phyloP scores from a whole-genome alignment of 192 early-diverging fungal genomes.

The Spinellus fusiger region DNA sequence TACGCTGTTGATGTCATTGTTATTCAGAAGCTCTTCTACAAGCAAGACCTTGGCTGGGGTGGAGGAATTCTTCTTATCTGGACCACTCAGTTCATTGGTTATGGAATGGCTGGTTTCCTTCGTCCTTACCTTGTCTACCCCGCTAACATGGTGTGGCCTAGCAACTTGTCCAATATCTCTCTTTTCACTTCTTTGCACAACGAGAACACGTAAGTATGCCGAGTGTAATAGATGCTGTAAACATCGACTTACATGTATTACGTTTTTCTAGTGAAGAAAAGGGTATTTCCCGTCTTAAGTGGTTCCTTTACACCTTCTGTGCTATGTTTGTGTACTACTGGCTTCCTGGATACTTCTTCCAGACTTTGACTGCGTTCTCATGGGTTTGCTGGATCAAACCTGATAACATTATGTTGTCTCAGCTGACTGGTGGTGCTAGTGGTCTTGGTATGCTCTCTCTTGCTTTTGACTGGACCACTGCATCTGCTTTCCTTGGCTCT shows the following conservation, averaged over 20 bases:
- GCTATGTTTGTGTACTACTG: conserved; percentile 51
- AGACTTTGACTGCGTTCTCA: conserved; percentile 41
- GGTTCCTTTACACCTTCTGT: conserved; percentile 51
- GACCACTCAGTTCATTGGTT: conserved; percentile 40
- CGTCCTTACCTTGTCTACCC: conserved; percentile 84
- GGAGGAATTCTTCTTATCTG: conserved; percentile 51
- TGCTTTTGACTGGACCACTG: conserved; percentile 56
- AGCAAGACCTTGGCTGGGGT: conserved; percentile 43
- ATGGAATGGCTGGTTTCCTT: conserved; percentile 60
- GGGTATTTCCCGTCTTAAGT: conserved; percentile 45
- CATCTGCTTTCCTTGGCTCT: conserved; percentile 34
- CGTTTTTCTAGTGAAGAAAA: conserved; percentile 8
- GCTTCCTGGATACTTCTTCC: conserved; percentile 52
- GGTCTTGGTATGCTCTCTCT: conserved; percentile 53
- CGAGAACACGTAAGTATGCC: not conserved
- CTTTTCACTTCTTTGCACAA: conserved; percentile 73
- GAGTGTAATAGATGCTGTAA: not conserved
- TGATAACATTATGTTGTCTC: conserved; percentile 34
- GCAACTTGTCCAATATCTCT: conserved; percentile 67
- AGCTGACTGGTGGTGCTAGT: conserved; percentile 37
- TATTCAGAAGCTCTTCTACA: conserved; percentile 53
- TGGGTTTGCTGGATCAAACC: conserved; percentile 49
- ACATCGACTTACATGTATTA: conserved; percentile 2
- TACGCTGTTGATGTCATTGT: conserved; percentile 54
- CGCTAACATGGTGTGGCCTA: conserved; percentile 84